Percentiles rank a stretch among this genome's conserved stretches.
These are phyloP conservation scores for Gossypium thurberi DNA, from an alignment of 345 rosid genomes.

Conservation along the genomic window DNA sequence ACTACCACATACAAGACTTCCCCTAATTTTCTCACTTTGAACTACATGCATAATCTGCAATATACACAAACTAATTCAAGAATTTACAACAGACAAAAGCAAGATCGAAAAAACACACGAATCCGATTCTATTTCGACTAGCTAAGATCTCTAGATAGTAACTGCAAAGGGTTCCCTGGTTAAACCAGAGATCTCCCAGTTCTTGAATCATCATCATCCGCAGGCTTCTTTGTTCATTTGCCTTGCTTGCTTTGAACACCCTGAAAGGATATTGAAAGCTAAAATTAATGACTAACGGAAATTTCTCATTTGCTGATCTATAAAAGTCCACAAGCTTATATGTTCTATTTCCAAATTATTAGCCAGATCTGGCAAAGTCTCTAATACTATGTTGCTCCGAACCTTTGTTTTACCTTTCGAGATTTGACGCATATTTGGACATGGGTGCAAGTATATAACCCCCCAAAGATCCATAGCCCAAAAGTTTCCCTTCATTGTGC, in stretches of 20 bases:
- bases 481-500: not conserved
- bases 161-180: not conserved
- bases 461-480: not conserved
- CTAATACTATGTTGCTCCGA: too few species aligned
- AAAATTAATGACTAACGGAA: not conserved
- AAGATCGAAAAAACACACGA: not conserved
- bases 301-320: not conserved
- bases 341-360: not conserved
- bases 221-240: conserved; percentile 8
- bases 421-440: too few species aligned
- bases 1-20: not conserved
- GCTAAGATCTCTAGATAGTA: not conserved
- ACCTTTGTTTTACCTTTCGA: too few species aligned
- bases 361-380: not conserved
- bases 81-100: not conserved
- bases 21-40: not conserved
- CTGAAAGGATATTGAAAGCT: conserved; percentile 13
- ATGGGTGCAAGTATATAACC: too few species aligned
- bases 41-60: not conserved
- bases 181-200: not conserved
- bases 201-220: not conserved
- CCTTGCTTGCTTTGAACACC: conserved; percentile 30
- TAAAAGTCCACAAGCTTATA: not conserved
- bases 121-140: not conserved
- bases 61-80: not conserved